Evolutionary conservation across 2,329 filamentous ascomycete species (phyloP).

Genomic region (Ascochyta fabae): DNA sequence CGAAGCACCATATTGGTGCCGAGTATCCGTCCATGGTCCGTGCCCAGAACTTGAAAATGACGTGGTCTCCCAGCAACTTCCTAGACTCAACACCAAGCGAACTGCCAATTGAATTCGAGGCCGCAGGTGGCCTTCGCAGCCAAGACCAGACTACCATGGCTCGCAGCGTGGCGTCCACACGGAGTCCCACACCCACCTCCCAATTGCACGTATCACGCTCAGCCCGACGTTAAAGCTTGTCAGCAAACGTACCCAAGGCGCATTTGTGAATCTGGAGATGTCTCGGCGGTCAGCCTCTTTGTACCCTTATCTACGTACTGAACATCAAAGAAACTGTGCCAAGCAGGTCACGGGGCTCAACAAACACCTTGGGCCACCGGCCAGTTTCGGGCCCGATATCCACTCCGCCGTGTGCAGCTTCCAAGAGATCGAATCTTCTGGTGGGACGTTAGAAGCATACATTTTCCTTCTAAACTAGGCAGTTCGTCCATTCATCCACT

Average conservation of each 20-base stretch:
- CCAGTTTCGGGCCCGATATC: background rate
- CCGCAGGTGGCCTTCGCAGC: constrained; percentile 13
- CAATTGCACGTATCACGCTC: constrained; percentile 20
- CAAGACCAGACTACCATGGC: constrained; percentile 22
- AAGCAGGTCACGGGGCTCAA: constrained; percentile 35
- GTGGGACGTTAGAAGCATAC: constrained; percentile 6
- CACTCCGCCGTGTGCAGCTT: constrained; percentile 1
- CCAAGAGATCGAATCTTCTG: constrained; percentile 13
- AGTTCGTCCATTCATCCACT: background rate
- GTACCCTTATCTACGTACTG: constrained; percentile 25
- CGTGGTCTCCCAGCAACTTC: constrained; percentile 9
- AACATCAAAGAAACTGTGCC: constrained; percentile 22
- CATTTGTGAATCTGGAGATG: constrained; percentile 21
- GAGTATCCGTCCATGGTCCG: constrained; percentile 15
- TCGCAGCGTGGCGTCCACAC: constrained; percentile 18
- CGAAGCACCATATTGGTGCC: constrained; percentile 5
- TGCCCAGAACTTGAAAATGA: constrained; percentile 26
- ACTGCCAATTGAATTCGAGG: constrained; percentile 19
- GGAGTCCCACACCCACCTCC: constrained; percentile 7
- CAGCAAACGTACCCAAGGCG: constrained; percentile 24
- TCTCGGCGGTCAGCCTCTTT: constrained; percentile 27
- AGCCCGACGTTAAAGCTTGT: constrained; percentile 36
- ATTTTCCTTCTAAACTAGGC: background rate
- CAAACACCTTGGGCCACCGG: constrained; percentile 17
- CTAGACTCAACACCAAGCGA: constrained; percentile 14